These are phyloP conservation scores for Candida sithepensis DNA, from an alignment of 805 yeast genomes.

Conservation along the genomic window DNA sequence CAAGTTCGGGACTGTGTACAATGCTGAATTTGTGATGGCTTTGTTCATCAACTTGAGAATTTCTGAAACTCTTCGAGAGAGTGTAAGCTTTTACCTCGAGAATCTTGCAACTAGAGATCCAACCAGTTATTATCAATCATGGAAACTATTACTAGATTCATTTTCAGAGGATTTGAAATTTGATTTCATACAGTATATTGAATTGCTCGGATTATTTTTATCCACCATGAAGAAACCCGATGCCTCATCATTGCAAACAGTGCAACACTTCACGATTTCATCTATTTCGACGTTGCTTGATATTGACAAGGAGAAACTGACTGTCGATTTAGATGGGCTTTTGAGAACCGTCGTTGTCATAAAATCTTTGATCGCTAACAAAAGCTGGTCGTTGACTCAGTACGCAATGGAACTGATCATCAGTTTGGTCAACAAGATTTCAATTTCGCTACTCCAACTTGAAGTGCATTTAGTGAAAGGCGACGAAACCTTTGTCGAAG, in stretches of 20 bases:
- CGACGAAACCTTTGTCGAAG: neutral
- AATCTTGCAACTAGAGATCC: constrained; percentile 2
- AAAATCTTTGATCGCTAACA: constrained; percentile 42
- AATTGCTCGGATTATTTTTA: constrained; percentile 7
- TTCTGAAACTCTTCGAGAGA: neutral
- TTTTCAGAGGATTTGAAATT: neutral
- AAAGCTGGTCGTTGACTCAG: constrained; percentile 60
- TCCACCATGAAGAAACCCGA: constrained; percentile 5
- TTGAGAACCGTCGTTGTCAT: constrained; percentile 30
- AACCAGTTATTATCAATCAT: constrained; percentile 3
- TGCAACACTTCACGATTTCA: constrained; percentile 25
- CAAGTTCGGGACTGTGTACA: constrained; percentile 6
- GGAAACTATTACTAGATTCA: constrained; percentile 9
- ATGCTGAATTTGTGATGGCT: constrained; percentile 19
- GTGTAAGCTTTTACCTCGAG: constrained; percentile 8
- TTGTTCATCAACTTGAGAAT: constrained; percentile 18
- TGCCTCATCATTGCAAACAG: neutral
- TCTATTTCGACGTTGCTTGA: constrained; percentile 30
- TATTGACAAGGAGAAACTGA: neutral
- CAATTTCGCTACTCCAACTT: constrained; percentile 5
- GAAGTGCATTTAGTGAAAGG: neutral
- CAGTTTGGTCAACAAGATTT: constrained; percentile 10
- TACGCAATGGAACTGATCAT: constrained; percentile 54
- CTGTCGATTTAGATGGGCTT: constrained; percentile 3
- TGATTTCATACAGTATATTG: neutral